Evolutionary conservation across 306 rosid species (phyloP), one percentile per base, ranked within the genome.

Genomic region (Lablab purpureus): DNA sequence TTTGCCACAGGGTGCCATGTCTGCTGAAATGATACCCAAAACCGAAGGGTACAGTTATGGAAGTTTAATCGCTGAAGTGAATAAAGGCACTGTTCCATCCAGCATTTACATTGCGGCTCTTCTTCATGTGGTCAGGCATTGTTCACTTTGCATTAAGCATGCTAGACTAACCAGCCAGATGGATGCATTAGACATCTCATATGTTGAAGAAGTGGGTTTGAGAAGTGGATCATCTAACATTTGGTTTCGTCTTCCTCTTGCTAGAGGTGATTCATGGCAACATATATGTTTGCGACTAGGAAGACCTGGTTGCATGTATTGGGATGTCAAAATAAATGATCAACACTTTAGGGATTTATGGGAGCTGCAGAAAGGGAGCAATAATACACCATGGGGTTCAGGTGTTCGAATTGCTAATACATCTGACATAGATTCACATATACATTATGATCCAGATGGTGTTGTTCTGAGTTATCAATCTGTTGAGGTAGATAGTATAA

Each of bases 321-420:
- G 99, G 98, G 99, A 96, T 82, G 99, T 96, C 73, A 96, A 96
- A 85, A 96, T 96, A 70, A 89, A 87, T 75, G 99, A 96, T 55
- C 99, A 91, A 84, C 99, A 96, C 79, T 96, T 93, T 80, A 83
- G 90, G 87, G 99, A 96, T 85, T 88, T 96, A 80, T 96, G 99
- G 99, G 97, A 96, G 86, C 97, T 96, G 86, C 99, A 96, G 82
- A 93, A 96, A 79, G 97, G 95, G 81, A 87, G 90, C 85, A 83
- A 82, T 84, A 79, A 67, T 50, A 87, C 98, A 49, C 91, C 94
- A 54, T 96, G 99, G 99, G 98, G 97, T 30, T 90, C 97, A 17
- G 97, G 98, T 69, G 99, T 96, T 84, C 97, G 94, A 68, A 93
- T 93, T 83, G 96, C 98, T 46, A 96, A 91, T 85, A 89, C 98